Base-by-base conservation (phyloP, 129 eudicot genomes). In the Helianthus tuberosus region DNA sequence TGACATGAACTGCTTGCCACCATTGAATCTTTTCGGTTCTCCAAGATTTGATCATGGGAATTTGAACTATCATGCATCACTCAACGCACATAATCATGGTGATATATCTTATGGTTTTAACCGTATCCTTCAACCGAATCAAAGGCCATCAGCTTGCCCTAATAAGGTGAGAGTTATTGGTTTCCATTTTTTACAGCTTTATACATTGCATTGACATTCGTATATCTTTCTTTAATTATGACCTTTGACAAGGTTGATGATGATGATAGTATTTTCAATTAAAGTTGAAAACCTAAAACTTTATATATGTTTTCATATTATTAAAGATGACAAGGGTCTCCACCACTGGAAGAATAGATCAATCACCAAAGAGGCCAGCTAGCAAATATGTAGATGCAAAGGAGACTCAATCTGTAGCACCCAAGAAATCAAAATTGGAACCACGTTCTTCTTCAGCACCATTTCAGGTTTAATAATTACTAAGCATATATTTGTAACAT, bases 401-500 rank as follows among this genome's bases (percentile, higher is more conserved):
- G 78, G 66, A 77, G 60, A 72, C 83, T 72, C 83, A 70, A 80
- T 59, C 67, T 15, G 46, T 67, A 13, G 68, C 86, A 35, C 74
- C 76, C 3, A 92, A 92, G 79, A 89, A 84, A 81, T 76, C 85
- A 35, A 82, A 95, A 13, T 23, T 68, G 59, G 96, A 92, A 11
- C 74, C 91, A 32, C 93, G 96, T 77, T 63, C 91, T 79, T 79
- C 98, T 69, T 89, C 85, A 75, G 91, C 93, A 35, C 98, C 98
- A 54, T 83, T 89, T 55, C 91, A 92, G 96, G 97, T 89, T 75
- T 39, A 66, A 8, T 17, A 3, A 32, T 32, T 32, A 32, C 36
- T 32, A 32, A 32, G 36, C 36, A 32, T 32, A 32, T 32, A 32
- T 32, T 3, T 32, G 36, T 3, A 32, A 3, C 5, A 1, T 27